Conservation (phyloP, 176 grass and related monocot genomes). For the Eragrostis curvula region DNA sequence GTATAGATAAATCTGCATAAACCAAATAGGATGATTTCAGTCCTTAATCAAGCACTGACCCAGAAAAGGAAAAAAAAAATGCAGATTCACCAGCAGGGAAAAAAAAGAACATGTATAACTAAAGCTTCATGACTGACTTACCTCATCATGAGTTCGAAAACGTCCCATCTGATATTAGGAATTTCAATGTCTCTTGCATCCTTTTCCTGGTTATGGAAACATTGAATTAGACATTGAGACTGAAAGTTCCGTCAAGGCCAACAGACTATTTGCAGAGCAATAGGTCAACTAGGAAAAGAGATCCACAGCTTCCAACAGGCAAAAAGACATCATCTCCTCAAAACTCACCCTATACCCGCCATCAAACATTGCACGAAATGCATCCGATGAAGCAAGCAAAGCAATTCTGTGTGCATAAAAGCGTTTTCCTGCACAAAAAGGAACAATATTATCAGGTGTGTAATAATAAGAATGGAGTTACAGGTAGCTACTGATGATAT, state of each 20-base stretch:
- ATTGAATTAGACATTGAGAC: conserved; percentile 18
- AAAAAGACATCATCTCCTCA: conserved; percentile 24
- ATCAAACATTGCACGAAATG: conserved; percentile 99
- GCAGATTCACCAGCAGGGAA: not conserved
- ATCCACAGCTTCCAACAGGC: conserved; percentile 31
- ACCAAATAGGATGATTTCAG: conserved; percentile 37
- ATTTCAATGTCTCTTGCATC: conserved; percentile 99
- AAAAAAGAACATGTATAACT: not conserved
- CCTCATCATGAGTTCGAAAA: conserved; percentile 99
- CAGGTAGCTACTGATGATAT: conserved; percentile 3
- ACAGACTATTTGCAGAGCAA: not conserved
- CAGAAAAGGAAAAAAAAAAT: conserved; percentile 22
- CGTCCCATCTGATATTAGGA: conserved; percentile 92
- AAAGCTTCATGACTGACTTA: conserved; percentile 20
- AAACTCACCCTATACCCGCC: conserved; percentile 94
- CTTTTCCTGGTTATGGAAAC: conserved; percentile 79
- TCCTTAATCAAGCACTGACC: conserved; percentile 17
- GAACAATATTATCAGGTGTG: not conserved
- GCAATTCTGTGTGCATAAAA: conserved; percentile 99
- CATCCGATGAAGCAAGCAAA: conserved; percentile 97
- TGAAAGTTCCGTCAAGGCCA: conserved; percentile 22
- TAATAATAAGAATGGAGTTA: conserved; percentile 8
- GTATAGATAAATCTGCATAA: conserved; percentile 97
- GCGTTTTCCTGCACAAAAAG: conserved; percentile 65
- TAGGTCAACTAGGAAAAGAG: conserved; percentile 15